Conservation (phyloP, 169 alveolate species). For the Plasmodium inui region DNA sequence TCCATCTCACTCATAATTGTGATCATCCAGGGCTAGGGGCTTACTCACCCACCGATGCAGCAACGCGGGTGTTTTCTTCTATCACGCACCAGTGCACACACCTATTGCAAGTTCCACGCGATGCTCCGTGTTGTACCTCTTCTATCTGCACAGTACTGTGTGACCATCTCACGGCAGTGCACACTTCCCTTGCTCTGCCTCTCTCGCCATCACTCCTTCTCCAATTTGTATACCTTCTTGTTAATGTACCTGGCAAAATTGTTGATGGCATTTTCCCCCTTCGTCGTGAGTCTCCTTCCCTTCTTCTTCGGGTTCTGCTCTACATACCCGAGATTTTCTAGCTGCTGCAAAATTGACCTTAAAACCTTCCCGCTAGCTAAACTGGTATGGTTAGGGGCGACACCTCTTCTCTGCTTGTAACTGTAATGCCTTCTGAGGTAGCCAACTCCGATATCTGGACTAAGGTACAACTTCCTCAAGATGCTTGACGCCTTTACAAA, state of each 20-base stretch:
- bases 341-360: slow-evolving; percentile 94
- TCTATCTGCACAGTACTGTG: too few relatives aligned
- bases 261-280: slow-evolving; percentile 88
- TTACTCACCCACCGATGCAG: neutral
- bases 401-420: slow-evolving; percentile 93
- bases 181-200: neutral
- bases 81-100: neutral
- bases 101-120: neutral
- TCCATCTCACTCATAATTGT: neutral
- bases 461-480: slow-evolving; percentile 94
- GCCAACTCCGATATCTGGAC: slow-evolving; percentile 95
- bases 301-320: slow-evolving; percentile 92
- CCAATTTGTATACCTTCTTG: slow-evolving; percentile 72
- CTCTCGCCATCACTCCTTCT: slow-evolving; percentile 1
- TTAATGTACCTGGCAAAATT: slow-evolving; percentile 89
- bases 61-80: neutral
- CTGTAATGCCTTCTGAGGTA: slow-evolving; percentile 94
- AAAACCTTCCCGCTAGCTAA: slow-evolving; percentile 95
- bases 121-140: neutral
- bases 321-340: slow-evolving; percentile 94
- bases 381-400: slow-evolving; percentile 92
- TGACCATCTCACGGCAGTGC: neutral
- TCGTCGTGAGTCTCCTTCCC: slow-evolving; percentile 88
- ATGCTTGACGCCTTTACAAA: slow-evolving; percentile 97
- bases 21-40: neutral